These are phyloP conservation scores for Tilletia walkeri DNA, from an alignment of 1,284 basidiomycete species.

Conservation along the genomic window DNA sequence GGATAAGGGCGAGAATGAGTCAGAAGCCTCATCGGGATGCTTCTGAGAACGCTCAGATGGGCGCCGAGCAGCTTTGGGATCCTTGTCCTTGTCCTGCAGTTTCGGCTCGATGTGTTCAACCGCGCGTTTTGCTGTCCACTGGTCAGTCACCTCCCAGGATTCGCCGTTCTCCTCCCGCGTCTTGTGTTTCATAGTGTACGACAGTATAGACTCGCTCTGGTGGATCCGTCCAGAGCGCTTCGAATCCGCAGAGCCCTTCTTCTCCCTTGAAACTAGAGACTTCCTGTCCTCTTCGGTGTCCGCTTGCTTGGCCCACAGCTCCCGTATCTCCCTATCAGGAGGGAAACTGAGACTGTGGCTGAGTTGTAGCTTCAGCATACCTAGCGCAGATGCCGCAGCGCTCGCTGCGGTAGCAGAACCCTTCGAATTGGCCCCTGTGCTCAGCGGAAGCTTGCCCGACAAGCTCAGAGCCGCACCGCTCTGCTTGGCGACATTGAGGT, in stretches of 20 bases:
- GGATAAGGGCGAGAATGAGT: not conserved
- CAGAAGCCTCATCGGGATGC: not conserved
- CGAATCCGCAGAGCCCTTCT: not conserved
- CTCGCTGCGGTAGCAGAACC: not conserved
- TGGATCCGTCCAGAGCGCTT: not conserved
- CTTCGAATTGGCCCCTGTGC: not conserved
- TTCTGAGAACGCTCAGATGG: not conserved
- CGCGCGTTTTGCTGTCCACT: not conserved
- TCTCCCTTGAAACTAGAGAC: not conserved
- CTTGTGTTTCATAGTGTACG: not conserved
- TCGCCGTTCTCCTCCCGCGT: not conserved
- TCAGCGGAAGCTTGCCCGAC: slow-evolving; percentile 12
- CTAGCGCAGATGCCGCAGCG: not conserved
- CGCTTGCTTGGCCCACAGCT: not conserved
- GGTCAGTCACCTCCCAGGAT: not conserved
- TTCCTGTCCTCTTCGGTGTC: not conserved
- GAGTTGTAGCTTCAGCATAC: slow-evolving; percentile 18
- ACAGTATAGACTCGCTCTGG: slow-evolving; percentile 3
- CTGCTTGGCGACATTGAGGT: not conserved
- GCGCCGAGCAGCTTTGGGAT: not conserved
- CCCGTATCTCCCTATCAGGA: slow-evolving; percentile 3
- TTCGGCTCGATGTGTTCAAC: not conserved
- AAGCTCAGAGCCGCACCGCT: slow-evolving; percentile 9
- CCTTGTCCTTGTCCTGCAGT: not conserved
- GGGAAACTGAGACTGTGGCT: slow-evolving; percentile 18